Conservation (phyloP, 805 yeast genomes). For the Saccharomyces mikatae region DNA sequence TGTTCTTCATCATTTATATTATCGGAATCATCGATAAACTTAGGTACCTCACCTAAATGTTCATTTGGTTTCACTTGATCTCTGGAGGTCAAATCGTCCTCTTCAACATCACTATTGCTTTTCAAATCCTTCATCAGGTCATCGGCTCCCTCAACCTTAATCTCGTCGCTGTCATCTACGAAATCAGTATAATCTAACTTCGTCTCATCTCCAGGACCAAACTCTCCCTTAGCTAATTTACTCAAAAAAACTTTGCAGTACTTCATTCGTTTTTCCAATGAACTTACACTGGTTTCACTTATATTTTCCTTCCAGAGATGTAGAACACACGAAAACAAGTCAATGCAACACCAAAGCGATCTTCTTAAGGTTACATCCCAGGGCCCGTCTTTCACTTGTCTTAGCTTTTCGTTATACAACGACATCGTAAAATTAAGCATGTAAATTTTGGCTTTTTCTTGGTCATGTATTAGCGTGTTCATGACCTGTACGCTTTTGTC, state of each 20-base stretch:
- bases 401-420: conserved; percentile 44
- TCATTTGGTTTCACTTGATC: background rate
- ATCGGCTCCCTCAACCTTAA: background rate
- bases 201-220: conserved; percentile 1
- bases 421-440: conserved; percentile 49
- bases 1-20: conserved; percentile 1
- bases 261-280: conserved; percentile 19
- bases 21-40: background rate
- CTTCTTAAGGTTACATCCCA: conserved; percentile 28
- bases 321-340: conserved; percentile 16
- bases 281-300: conserved; percentile 4
- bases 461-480: conserved; percentile 45
- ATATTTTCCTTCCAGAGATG: conserved; percentile 19
- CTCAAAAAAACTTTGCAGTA: conserved; percentile 24
- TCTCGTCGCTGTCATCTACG: background rate
- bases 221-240: conserved; percentile 21
- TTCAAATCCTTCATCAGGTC: background rate
- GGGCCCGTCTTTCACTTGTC: conserved; percentile 41
- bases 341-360: conserved; percentile 29
- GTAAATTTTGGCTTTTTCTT: conserved; percentile 48
- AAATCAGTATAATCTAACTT: conserved; percentile 3
- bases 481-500: conserved; percentile 15
- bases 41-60: background rate
- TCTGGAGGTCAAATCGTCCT: background rate
- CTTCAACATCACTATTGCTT: background rate